Base-by-base conservation (phyloP, 805 yeast species). In the Wickerhamomyces chambardii region DNA sequence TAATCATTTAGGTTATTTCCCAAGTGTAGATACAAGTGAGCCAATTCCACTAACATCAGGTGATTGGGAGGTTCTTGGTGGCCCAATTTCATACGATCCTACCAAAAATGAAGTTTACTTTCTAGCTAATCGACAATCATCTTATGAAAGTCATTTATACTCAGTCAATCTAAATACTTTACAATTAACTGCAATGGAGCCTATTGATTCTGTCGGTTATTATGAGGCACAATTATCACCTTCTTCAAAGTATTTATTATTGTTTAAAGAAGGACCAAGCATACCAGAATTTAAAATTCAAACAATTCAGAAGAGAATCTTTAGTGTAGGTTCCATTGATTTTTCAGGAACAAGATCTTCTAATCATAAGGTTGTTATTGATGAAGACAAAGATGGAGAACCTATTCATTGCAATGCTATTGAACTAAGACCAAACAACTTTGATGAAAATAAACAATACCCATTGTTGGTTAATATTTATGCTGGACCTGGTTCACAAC, bases 401-500 rank as follows among this genome's bases (percentile, higher is more conserved):
- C 43, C 44, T 4, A 57, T 42, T 5, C 53, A 55, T 2, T 52
- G 78, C 6, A 72, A 78, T 47, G 65, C 75, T 36, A 55, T 78
- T 29, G 89, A 82, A 47, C 73, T 77, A 8, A 61, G 68, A 30
- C 95, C 95, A 0, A 66, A 68, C 0, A 60, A 63, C 31, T 73
- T 79, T 45, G 59, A 75, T 41, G 56, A 67, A 2, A 44, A 44
- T 1, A 55, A 54, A 29, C 66, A 69, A 41, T 74, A 81, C 46
- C 89, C 92, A 0, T 41, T 84, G 11, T 53, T 84, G 30, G 85
- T 82, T 3, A 69, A 72, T 38, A 78, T 73, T 1, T 84, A 84
- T 50, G 92, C 87, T 4, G 94, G 92, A 0, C 95, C 95, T 1
- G 94, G 92, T 0, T 76, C 84, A 4, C 78, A 75, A 43, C 68